Conservation (phyloP, 768 basidiomycete species). For the Cyclocybe aegerita region DNA sequence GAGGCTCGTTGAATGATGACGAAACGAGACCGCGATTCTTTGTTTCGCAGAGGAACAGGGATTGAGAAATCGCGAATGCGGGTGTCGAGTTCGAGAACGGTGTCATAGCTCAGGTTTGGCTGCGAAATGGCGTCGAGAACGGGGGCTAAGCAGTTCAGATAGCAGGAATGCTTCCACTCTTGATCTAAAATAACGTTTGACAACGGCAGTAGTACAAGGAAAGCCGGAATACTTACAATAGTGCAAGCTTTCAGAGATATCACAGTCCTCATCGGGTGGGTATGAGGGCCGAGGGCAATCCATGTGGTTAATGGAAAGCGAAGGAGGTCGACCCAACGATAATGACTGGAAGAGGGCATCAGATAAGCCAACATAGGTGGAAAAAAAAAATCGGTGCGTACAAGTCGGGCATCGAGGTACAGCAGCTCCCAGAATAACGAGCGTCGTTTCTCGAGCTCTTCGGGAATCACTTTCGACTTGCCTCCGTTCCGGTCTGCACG, state of each 20-base stretch:
- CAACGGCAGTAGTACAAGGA: conserved; percentile 1
- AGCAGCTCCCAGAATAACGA: conserved; percentile 72
- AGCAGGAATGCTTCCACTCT: conserved; percentile 71
- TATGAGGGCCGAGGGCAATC: conserved; percentile 56
- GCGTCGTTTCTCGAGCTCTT: conserved; percentile 68
- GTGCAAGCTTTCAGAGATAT: conserved; percentile 37
- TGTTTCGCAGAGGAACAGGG: conserved; percentile 46
- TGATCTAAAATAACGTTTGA: conserved; percentile 43
- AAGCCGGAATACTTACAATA: conserved; percentile 33
- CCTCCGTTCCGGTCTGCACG: conserved; percentile 60
- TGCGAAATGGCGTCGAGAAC: conserved; percentile 59
- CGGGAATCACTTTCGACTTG: conserved; percentile 65
- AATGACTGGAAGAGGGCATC: conserved; percentile 40
- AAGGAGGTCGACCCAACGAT: conserved; percentile 68
- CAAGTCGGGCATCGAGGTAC: conserved; percentile 63
- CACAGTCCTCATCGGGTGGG: conserved; percentile 34
- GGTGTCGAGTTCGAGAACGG: conserved; percentile 55
- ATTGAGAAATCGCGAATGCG: conserved; percentile 62
- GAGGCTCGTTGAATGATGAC: conserved; percentile 61
- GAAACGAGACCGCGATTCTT: conserved; percentile 39
- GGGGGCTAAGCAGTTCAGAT: conserved; percentile 56
- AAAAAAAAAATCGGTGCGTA: conserved; percentile 19
- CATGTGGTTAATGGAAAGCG: conserved; percentile 57
- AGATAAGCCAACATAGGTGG: neutral
- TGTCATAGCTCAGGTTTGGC: conserved; percentile 48